These are phyloP conservation scores for Coniophora puteana DNA, from an alignment of 1,284 basidiomycete genomes.

Conservation along the genomic window DNA sequence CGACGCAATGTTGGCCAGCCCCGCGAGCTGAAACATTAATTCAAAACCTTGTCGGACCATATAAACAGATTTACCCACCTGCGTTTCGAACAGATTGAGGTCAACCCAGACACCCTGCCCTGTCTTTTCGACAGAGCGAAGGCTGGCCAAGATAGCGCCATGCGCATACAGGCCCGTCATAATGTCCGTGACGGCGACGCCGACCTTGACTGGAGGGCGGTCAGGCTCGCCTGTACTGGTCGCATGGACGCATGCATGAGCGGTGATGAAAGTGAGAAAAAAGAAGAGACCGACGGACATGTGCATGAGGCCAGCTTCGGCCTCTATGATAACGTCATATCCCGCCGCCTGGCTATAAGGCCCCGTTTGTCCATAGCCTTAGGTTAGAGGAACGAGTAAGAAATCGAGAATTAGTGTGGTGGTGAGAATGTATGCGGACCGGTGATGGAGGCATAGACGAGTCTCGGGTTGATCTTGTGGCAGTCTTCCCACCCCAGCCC, in stretches of 20 bases:
- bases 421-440: constrained; percentile 41
- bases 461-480: constrained; percentile 70
- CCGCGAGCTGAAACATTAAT: constrained; percentile 64
- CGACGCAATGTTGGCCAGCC: constrained; percentile 89
- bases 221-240: constrained; percentile 87
- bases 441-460: constrained; percentile 91
- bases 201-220: constrained; percentile 87
- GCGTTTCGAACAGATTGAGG: constrained; percentile 83
- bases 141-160: constrained; percentile 88
- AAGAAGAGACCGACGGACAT: constrained; percentile 51
- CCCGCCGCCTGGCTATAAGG: constrained; percentile 83
- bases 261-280: constrained; percentile 2
- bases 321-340: constrained; percentile 90
- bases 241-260: constrained; percentile 9
- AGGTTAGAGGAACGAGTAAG: constrained; percentile 8
- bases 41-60: constrained; percentile 2
- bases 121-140: constrained; percentile 80
- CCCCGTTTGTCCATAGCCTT: constrained; percentile 93
- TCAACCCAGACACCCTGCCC: constrained; percentile 91
- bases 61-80: constrained; percentile 42
- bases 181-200: constrained; percentile 88
- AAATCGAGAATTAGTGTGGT: too few species aligned
- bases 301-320: constrained; percentile 92
- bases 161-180: constrained; percentile 93
- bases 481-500: constrained; percentile 88